Percentiles rank a stretch among this genome's conserved stretches.
Evolutionary conservation across 352 stramenopile species (phyloP).

Genomic region (Phytophthora meadii): DNA sequence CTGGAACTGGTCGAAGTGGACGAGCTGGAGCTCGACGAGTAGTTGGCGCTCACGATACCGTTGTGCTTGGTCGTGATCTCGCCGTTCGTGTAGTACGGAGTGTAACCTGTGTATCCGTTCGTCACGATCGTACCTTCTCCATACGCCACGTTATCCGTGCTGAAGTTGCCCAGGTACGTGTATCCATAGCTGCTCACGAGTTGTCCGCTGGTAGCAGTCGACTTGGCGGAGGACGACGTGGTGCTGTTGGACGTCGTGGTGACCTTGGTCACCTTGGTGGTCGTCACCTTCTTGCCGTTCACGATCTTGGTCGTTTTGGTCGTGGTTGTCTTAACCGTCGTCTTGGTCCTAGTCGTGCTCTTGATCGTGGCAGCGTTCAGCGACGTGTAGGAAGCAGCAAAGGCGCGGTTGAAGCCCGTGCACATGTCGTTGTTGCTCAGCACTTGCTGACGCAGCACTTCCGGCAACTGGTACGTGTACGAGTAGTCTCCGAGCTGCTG

Average conservation of each 20-base stretch:
- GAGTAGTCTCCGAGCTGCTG: constrained; percentile 71
- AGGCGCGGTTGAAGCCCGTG: constrained; percentile 57
- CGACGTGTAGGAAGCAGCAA: constrained; percentile 47
- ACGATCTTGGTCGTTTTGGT: constrained; percentile 54
- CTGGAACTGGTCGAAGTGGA: constrained; percentile 32
- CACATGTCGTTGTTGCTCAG: constrained; percentile 73
- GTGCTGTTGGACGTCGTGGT: constrained; percentile 47
- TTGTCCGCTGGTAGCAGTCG: constrained; percentile 38
- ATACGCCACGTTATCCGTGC: constrained; percentile 38
- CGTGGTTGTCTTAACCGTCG: constrained; percentile 52
- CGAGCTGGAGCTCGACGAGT: constrained; percentile 38
- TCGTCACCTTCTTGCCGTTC: constrained; percentile 62
- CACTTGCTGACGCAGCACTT: constrained; percentile 64
- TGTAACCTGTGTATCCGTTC: constrained; percentile 63
- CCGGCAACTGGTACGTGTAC: constrained; percentile 76
- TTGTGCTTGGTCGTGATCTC: constrained; percentile 65
- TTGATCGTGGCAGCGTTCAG: constrained; percentile 46
- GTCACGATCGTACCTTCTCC: constrained; percentile 45
- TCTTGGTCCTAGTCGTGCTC: constrained; percentile 52
- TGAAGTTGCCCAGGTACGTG: constrained; percentile 60
- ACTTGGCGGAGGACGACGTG: constrained; percentile 32
- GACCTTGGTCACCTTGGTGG: constrained; percentile 55
- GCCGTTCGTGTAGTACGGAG: constrained; percentile 45
- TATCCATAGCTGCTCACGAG: constrained; percentile 47
- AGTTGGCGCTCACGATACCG: constrained; percentile 53